These are phyloP conservation scores for Yamadazyma friedrichii DNA, from an alignment of 1,139 yeast genomes.

Conservation along the genomic window DNA sequence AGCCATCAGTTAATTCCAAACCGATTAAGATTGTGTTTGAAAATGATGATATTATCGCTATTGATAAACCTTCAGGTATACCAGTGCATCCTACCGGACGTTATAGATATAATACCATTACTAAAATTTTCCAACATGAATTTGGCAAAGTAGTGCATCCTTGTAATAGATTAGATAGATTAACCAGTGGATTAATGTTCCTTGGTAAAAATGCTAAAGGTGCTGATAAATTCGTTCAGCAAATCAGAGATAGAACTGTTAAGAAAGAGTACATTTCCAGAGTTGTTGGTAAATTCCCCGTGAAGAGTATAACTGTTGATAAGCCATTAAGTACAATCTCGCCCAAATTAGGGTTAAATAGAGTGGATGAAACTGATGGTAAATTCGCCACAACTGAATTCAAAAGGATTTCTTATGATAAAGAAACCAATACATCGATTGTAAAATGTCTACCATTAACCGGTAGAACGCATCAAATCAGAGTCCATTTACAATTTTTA, in stretches of 20 bases:
- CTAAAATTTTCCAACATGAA: conserved; percentile 76
- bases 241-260: conserved; percentile 73
- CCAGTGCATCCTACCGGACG: conserved; percentile 98
- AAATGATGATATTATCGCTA: conserved; percentile 75
- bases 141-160: conserved; percentile 70
- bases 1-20: conserved; percentile 79
- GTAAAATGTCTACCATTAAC: conserved; percentile 85
- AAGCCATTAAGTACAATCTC: conserved; percentile 70
- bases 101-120: conserved; percentile 80
- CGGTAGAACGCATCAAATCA: conserved; percentile 92
- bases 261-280: conserved; percentile 82
- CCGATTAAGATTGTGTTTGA: conserved; percentile 74
- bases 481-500: conserved; percentile 85
- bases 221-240: conserved; percentile 74
- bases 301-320: conserved; percentile 52
- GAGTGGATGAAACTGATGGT: conserved; percentile 62
- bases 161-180: conserved; percentile 84
- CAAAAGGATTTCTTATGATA: conserved; percentile 59
- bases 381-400: conserved; percentile 62
- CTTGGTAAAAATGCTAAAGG: conserved; percentile 80
- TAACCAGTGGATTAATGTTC: conserved; percentile 95
- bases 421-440: conserved; percentile 55
- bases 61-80: conserved; percentile 92
- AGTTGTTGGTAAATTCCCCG: conserved; percentile 83
- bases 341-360: conserved; percentile 76